phyloP scores from a whole-genome alignment of 2,329 filamentous ascomycete genomes.

The Trichophyton benhamiae region DNA sequence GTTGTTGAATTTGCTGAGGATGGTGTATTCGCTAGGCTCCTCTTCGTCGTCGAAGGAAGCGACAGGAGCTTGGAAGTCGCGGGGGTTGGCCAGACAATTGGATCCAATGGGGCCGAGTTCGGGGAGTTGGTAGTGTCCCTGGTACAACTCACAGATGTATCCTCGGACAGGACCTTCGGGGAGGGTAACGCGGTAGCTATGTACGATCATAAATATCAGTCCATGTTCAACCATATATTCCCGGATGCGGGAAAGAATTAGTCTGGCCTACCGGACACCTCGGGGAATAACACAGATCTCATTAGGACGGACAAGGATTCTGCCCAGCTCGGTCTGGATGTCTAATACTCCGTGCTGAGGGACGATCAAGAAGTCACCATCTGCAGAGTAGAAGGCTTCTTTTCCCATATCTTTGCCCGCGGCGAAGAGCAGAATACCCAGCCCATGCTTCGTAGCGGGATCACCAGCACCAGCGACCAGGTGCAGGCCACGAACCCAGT shows the following conservation, averaged over 20 bases:
- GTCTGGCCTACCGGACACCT: conserved; percentile 44
- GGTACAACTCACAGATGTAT: conserved; percentile 64
- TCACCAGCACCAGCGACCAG: conserved; percentile 70
- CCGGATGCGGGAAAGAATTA: not conserved
- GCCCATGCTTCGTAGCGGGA: conserved; percentile 61
- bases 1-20: conserved; percentile 56
- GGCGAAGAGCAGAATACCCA: conserved; percentile 71
- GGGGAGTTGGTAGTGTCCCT: conserved; percentile 58
- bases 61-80: conserved; percentile 63
- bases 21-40: conserved; percentile 39
- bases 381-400: conserved; percentile 71
- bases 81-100: conserved; percentile 59
- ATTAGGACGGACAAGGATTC: conserved; percentile 60
- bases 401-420: conserved; percentile 68
- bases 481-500: conserved; percentile 57
- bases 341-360: conserved; percentile 62
- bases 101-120: conserved; percentile 63
- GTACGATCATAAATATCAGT: not conserved
- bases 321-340: conserved; percentile 65
- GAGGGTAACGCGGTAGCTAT: conserved; percentile 56
- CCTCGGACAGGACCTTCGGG: conserved; percentile 51
- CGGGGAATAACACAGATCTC: conserved; percentile 68
- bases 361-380: conserved; percentile 67
- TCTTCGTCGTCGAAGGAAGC: conserved; percentile 52
- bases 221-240: not conserved